Base-by-base conservation (phyloP, 1,284 basidiomycete genomes). In the Marasmius tenuissimus region DNA sequence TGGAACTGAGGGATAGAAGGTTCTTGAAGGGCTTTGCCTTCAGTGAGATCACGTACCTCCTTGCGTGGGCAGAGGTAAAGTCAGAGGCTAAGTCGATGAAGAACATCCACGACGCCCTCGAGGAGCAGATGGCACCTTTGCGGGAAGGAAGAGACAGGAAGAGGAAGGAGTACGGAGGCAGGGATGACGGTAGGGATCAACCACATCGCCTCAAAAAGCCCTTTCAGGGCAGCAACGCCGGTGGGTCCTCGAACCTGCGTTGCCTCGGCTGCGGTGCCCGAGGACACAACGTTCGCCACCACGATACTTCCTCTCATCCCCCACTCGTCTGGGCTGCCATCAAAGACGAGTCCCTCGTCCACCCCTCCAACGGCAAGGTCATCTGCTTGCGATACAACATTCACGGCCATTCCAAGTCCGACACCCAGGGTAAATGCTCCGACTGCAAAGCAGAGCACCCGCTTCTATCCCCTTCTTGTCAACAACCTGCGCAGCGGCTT, bases 401-500 rank as follows among this genome's bases (percentile, higher is more conserved):
- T 69, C 58, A 51, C 61, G 12, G 61, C 61, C 1, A 61, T 61
- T 35, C 62, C 62, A 2, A 70, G 69, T 35, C 58, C 67, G 18
- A 3, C 4, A 12, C 34, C 56, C 2, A 62, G 72, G 4, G 16
- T 10, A 0, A 42, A 59, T 4, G 39, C 60, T 62, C 50, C 47
- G 60, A 9, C 63, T 75, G 39, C 16, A 40, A 40, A 40, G 39
- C 39, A 9, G 39, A 40, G 16, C 14, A 38, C 56, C 2, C 10
- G 58, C 8, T 12, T 59, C 12, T 77, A 78, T 54, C 74, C 75
- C 0, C 42, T 63, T 7, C 72, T 81, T 3, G 58, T 67, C 22
- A 22, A 64, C 20, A 66, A 66, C 35, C 61, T 67, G 0, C 16
- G 45, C 0, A 0, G 53, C 4, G 66, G 66, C 33, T 67, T 67